These are phyloP conservation scores for Populus nigra DNA, from an alignment of 345 rosid genomes.

Conservation along the genomic window DNA sequence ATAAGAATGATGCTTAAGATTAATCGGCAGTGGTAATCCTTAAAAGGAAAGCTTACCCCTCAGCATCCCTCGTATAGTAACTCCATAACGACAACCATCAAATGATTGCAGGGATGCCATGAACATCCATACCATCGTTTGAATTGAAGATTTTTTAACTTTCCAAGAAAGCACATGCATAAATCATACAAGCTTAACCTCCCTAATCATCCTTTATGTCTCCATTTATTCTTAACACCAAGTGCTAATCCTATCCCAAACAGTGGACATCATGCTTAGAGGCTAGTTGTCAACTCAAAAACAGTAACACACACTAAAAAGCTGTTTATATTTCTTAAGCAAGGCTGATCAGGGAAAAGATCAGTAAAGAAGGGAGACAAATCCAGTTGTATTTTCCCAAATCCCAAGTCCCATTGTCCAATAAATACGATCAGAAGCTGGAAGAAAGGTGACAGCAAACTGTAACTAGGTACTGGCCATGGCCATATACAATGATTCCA, in stretches of 20 bases:
- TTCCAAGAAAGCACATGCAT: not conserved
- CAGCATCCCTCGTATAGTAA: not conserved
- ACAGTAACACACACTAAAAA: not conserved
- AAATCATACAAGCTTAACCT: not conserved
- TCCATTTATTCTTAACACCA: not conserved
- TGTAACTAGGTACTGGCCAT: not conserved
- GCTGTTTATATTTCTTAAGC: not conserved
- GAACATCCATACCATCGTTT: not conserved
- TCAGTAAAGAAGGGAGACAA: not conserved
- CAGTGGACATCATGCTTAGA: not conserved
- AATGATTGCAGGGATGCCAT: not conserved
- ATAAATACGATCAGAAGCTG: not conserved
- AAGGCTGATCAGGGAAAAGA: not conserved
- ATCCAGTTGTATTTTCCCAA: slow-evolving; percentile 14
- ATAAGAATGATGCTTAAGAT: not conserved
- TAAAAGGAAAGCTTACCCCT: not conserved
- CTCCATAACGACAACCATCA: not conserved
- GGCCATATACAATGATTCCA: slow-evolving; percentile 25
- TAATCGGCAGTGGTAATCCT: not conserved
- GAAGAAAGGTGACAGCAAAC: not conserved
- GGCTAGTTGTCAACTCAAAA: not conserved
- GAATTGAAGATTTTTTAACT: not conserved
- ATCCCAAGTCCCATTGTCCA: slow-evolving; percentile 7
- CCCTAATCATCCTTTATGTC: not conserved
- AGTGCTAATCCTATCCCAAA: not conserved